Conservation (phyloP, 140 eudicot genomes). For the Bidens hawaiensis region DNA sequence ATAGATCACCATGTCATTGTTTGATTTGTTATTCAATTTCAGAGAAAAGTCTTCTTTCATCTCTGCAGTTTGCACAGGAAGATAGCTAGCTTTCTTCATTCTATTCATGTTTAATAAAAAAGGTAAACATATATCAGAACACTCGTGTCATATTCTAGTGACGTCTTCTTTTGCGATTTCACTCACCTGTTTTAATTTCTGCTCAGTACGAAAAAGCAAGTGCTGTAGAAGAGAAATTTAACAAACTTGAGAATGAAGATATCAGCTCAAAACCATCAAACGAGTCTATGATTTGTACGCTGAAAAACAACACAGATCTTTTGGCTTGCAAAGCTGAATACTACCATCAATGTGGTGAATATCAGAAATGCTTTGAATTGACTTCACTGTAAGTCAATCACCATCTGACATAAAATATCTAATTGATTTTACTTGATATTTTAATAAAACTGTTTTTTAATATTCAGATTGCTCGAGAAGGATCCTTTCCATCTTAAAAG, state of each 20-base stretch:
- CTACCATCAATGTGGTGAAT: slow-evolving; percentile 96
- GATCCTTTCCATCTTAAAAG: slow-evolving; percentile 95
- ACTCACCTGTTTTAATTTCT: neutral
- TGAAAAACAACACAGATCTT: slow-evolving; percentile 92
- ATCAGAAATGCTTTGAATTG: slow-evolving; percentile 93
- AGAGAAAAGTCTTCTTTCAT: slow-evolving; percentile 77
- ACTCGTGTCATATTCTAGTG: neutral
- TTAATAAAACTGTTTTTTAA: neutral
- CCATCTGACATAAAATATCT: neutral
- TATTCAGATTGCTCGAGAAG: slow-evolving; percentile 84
- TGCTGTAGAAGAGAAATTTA: slow-evolving; percentile 70
- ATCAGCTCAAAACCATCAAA: slow-evolving; percentile 40
- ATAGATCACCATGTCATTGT: slow-evolving; percentile 24
- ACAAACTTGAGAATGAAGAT: slow-evolving; percentile 77
- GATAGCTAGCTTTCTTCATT: slow-evolving; percentile 91
- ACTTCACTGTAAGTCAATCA: slow-evolving; percentile 68
- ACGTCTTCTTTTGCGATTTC: neutral
- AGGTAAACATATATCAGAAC: slow-evolving; percentile 40
- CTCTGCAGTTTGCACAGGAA: slow-evolving; percentile 83
- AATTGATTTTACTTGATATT: neutral
- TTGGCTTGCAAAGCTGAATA: slow-evolving; percentile 97
- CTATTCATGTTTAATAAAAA: slow-evolving; percentile 82
- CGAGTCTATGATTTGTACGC: slow-evolving; percentile 50
- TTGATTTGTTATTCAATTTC: slow-evolving; percentile 30
- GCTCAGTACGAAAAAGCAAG: slow-evolving; percentile 72